Percentiles rank a stretch among this genome's conserved stretches.
phyloP scores from a whole-genome alignment of 352 stramenopile genomes.

The Phytophthora capsici region DNA sequence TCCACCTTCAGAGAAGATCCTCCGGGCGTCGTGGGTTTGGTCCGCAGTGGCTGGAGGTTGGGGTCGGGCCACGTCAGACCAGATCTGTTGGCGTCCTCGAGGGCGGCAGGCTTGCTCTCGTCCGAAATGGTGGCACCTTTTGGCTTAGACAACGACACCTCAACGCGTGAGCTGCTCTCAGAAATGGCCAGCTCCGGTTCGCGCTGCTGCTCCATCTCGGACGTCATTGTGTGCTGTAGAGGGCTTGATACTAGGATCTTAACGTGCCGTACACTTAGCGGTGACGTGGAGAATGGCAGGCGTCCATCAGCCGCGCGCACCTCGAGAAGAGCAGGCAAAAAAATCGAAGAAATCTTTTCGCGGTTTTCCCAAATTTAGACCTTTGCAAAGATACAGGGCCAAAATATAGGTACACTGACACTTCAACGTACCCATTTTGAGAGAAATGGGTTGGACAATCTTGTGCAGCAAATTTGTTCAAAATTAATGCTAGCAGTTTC shows the following conservation, averaged over 20 bases:
- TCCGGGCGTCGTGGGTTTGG: slow-evolving; percentile 26
- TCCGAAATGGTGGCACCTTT: slow-evolving; percentile 5
- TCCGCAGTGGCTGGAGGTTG: slow-evolving; percentile 20
- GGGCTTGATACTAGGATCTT: slow-evolving; percentile 5
- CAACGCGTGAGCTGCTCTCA: slow-evolving; percentile 20
- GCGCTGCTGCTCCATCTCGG: slow-evolving; percentile 42
- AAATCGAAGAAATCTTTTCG: slow-evolving; percentile 51
- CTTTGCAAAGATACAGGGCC: background rate
- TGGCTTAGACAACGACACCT: background rate
- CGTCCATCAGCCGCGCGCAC: slow-evolving; percentile 23
- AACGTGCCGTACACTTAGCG: slow-evolving; percentile 12
- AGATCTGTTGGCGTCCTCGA: slow-evolving; percentile 1
- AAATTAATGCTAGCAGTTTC: too few species aligned
- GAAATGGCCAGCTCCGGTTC: slow-evolving; percentile 29
- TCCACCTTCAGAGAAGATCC: slow-evolving; percentile 34
- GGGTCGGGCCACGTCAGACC: slow-evolving; percentile 29
- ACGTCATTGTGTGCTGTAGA: slow-evolving; percentile 17
- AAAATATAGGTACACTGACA: background rate
- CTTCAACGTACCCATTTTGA: slow-evolving; percentile 9
- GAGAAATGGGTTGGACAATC: background rate
- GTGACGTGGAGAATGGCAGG: slow-evolving; percentile 32
- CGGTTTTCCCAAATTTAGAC: slow-evolving; percentile 25
- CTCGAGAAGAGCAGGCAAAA: slow-evolving; percentile 15
- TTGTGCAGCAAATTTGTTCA: background rate
- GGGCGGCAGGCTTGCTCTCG: slow-evolving; percentile 20